Evolutionary conservation across 371 early-diverging fungal genomes (phyloP).

Genomic region (Mortierella sp.): DNA sequence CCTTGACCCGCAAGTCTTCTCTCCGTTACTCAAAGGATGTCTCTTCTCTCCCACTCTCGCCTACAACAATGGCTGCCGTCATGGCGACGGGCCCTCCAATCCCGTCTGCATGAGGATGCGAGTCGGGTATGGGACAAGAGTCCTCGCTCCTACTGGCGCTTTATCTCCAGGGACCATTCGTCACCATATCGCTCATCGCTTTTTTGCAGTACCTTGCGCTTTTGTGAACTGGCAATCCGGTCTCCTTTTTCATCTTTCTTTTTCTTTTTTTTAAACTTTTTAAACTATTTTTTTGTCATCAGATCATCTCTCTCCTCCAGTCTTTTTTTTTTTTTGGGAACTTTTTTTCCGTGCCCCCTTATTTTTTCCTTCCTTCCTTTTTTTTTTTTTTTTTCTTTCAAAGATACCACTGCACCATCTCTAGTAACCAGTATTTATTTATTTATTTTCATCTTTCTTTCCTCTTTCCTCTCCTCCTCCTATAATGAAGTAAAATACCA

Average conservation of each 20-base stretch:
- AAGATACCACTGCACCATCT: not conserved
- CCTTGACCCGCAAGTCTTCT: constrained; percentile 21
- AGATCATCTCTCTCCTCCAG: not conserved
- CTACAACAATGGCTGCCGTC: not conserved
- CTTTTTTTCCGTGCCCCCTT: not conserved
- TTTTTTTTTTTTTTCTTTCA: not conserved
- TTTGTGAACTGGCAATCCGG: not conserved
- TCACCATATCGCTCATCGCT: too few species aligned
- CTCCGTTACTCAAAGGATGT: constrained; percentile 23
- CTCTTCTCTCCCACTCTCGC: constrained; percentile 4
- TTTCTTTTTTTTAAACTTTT: not conserved
- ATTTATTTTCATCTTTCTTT: not conserved
- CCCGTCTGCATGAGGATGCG: too few species aligned
- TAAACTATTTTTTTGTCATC: not conserved
- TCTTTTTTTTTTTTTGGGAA: not conserved
- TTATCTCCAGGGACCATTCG: too few species aligned
- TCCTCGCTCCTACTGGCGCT: too few species aligned
- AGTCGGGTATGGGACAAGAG: too few species aligned
- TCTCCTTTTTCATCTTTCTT: not conserved
- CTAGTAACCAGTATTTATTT: not conserved
- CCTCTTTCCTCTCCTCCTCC: not conserved
- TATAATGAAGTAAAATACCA: not conserved
- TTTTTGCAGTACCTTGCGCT: too few species aligned
- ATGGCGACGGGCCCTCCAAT: too few species aligned
- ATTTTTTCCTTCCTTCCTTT: not conserved